Percentiles rank a stretch among this genome's conserved stretches.
phyloP scores from a whole-genome alignment of 805 yeast species.

The Kluyveromyces siamensis region DNA sequence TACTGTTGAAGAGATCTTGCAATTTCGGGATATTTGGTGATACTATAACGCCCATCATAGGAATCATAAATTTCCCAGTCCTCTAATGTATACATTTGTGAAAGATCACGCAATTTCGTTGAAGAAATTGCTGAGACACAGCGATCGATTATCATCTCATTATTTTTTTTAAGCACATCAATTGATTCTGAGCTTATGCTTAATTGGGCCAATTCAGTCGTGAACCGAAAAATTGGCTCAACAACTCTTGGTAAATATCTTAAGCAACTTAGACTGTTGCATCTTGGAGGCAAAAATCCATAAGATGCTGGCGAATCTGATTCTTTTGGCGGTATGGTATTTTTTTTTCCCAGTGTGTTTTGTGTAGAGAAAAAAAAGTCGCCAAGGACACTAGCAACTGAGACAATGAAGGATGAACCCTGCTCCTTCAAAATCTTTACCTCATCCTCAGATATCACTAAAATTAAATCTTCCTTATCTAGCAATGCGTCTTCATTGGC shows the following conservation, averaged over 20 bases:
- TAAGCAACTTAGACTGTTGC: conserved; percentile 54
- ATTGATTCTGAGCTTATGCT: conserved; percentile 32
- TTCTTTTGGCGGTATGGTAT: conserved; percentile 9
- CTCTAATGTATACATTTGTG: conserved; percentile 31
- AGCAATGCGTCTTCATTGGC: conserved; percentile 18
- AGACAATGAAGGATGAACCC: conserved; percentile 32
- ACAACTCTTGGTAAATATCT: conserved; percentile 42
- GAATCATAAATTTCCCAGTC: conserved; percentile 30
- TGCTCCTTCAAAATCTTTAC: conserved; percentile 36
- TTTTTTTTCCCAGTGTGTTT: conserved; percentile 5
- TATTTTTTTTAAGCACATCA: conserved; percentile 30
- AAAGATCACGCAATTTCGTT: conserved; percentile 44
- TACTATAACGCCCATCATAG: conserved; percentile 24
- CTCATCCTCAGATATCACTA: conserved; percentile 34
- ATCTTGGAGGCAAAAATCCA: conserved; percentile 55
- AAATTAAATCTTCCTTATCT: conserved; percentile 25
- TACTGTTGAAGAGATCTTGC: conserved; percentile 27
- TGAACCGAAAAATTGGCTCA: conserved; percentile 32
- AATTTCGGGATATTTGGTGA: conserved; percentile 31
- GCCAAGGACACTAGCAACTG: conserved; percentile 24
- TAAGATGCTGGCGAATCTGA: conserved; percentile 29
- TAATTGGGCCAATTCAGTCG: conserved; percentile 37
- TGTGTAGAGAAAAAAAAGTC: conserved; percentile 30
- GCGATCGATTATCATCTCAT: conserved; percentile 33
- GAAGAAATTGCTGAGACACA: conserved; percentile 40